phyloP scores from a whole-genome alignment of 441 rosid species.

The Mallotus repandus region DNA sequence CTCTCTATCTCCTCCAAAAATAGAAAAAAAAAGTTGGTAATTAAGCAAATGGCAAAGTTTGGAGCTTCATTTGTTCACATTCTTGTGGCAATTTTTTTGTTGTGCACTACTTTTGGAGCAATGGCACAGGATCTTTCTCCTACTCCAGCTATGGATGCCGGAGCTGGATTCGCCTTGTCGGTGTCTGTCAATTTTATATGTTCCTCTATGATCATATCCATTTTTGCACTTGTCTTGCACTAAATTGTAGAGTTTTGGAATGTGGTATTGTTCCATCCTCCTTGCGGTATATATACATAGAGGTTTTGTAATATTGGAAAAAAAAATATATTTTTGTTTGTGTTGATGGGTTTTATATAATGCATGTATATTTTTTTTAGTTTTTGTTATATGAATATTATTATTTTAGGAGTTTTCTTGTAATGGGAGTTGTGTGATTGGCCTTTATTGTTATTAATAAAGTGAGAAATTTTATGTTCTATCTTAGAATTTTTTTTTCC shows the following conservation, averaged over 20 bases:
- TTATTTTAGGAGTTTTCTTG: neutral
- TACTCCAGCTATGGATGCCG: conserved; percentile 38
- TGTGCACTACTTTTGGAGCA: conserved; percentile 11
- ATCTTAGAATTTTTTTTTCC: neutral
- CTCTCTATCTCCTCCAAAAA: neutral
- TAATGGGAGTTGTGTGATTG: neutral
- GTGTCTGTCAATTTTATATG: conserved; percentile 18
- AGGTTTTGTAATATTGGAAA: neutral
- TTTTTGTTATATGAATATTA: neutral
- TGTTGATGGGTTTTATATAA: neutral
- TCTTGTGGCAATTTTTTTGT: conserved; percentile 11
- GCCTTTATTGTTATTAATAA: neutral
- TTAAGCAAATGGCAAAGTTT: conserved; percentile 18
- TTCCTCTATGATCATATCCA: conserved; percentile 28
- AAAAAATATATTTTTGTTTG: neutral
- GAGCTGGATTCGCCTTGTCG: conserved; percentile 29
- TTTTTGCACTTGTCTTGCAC: conserved; percentile 24
- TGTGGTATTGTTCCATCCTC: neutral
- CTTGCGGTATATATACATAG: neutral
- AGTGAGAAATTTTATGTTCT: neutral
- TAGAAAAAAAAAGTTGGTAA: neutral
- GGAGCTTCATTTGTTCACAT: conserved; percentile 16
- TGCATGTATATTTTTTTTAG: neutral
- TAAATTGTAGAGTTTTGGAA: conserved; percentile 1
- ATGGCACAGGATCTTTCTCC: conserved; percentile 40